Conservation (phyloP, 768 basidiomycete genomes). For the Gloeostereum incarnatum region DNA sequence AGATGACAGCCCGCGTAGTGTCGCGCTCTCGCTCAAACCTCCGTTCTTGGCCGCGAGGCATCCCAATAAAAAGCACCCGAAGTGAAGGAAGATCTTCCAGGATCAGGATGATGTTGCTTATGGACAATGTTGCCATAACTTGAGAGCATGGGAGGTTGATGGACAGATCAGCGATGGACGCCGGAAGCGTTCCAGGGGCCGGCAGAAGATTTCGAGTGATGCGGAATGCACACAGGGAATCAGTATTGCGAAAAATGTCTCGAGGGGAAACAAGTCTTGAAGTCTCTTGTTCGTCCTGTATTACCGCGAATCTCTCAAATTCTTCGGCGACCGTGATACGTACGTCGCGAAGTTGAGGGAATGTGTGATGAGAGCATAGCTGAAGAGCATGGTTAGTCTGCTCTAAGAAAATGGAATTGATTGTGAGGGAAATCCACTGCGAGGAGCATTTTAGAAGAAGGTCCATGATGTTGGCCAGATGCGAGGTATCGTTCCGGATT, state of each 20-base stretch:
- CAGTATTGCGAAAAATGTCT: slow-evolving; percentile 21
- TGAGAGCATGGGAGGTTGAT: slow-evolving; percentile 19
- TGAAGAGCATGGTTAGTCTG: slow-evolving; percentile 30
- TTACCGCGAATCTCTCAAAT: slow-evolving; percentile 12
- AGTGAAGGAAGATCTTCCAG: slow-evolving; percentile 31
- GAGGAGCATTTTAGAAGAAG: slow-evolving; percentile 26
- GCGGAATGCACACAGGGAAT: slow-evolving; percentile 21
- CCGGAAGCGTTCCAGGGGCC: slow-evolving; percentile 19
- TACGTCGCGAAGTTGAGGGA: slow-evolving; percentile 25
- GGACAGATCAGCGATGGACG: slow-evolving; percentile 22
- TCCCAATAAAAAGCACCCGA: slow-evolving; percentile 27
- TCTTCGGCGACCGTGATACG: slow-evolving; percentile 21
- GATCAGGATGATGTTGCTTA: slow-evolving; percentile 17
- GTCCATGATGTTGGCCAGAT: slow-evolving; percentile 24
- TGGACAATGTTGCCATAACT: slow-evolving; percentile 13
- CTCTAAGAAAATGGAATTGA: slow-evolving; percentile 26
- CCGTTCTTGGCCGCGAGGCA: slow-evolving; percentile 20
- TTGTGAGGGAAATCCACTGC: slow-evolving; percentile 34
- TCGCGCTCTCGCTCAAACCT: slow-evolving; percentile 14
- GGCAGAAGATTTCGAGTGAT: slow-evolving; percentile 27
- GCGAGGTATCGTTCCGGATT: slow-evolving; percentile 18
- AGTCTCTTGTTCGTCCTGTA: slow-evolving; percentile 14
- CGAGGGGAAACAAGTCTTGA: slow-evolving; percentile 19
- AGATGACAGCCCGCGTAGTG: slow-evolving; percentile 9
- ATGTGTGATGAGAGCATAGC: slow-evolving; percentile 21